Percentiles rank a stretch among this genome's conserved stretches.
Conservation (phyloP, 2,329 filamentous ascomycete genomes). For the Calonectria crousiana region DNA sequence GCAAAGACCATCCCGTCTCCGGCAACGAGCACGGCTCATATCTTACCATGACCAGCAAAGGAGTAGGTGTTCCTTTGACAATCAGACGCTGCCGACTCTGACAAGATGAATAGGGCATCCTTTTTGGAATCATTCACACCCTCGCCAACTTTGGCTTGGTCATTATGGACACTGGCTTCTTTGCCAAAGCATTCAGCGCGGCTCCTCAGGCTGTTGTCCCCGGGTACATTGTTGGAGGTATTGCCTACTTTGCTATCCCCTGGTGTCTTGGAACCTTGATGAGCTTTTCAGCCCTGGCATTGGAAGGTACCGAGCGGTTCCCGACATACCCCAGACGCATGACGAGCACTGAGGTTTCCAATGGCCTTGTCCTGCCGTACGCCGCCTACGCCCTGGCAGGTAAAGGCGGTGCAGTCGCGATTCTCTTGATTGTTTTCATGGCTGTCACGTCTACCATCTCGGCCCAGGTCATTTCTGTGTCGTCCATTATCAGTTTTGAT, state of each 20-base stretch:
- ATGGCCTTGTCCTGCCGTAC: slow-evolving; percentile 77
- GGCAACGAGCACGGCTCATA: slow-evolving; percentile 67
- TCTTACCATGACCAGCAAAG: slow-evolving; percentile 67
- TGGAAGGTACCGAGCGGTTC: slow-evolving; percentile 62
- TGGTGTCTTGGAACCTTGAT: slow-evolving; percentile 66
- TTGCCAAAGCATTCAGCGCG: slow-evolving; percentile 64
- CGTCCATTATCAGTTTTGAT: slow-evolving; percentile 66
- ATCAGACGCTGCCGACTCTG: background rate
- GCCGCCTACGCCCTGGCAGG: slow-evolving; percentile 78
- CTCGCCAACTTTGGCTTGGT: slow-evolving; percentile 65
- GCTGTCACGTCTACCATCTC: slow-evolving; percentile 74
- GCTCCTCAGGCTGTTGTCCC: slow-evolving; percentile 61
- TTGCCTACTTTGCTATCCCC: slow-evolving; percentile 66
- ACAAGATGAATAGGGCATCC: slow-evolving; percentile 52
- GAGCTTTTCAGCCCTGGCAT: slow-evolving; percentile 59
- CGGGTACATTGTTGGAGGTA: slow-evolving; percentile 64
- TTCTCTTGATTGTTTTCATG: slow-evolving; percentile 80
- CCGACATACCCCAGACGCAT: slow-evolving; percentile 69
- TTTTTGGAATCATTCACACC: slow-evolving; percentile 63
- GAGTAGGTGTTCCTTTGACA: slow-evolving; percentile 41
- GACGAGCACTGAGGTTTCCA: slow-evolving; percentile 70
- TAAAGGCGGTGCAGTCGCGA: slow-evolving; percentile 76
- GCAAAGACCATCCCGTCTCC: slow-evolving; percentile 57
- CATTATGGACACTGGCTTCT: slow-evolving; percentile 67
- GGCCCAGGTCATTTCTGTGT: slow-evolving; percentile 65